Base-by-base conservation (phyloP, 139 green algal species). In the Dunaliella primolecta region DNA sequence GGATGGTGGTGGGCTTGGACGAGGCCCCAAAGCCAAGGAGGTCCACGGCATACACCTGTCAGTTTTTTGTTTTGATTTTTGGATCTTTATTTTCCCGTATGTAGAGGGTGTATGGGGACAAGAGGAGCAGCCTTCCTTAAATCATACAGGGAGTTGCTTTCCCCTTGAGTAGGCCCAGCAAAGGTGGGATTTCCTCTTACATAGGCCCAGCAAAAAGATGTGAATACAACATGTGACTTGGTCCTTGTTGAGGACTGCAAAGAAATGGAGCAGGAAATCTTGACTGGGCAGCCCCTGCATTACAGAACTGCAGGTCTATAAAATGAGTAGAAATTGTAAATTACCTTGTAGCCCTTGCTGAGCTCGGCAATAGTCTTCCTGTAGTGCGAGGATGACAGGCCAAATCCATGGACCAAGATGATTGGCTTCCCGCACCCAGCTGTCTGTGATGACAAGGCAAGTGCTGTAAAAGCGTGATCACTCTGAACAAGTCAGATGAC, bases 41-140 rank as follows among this genome's bases (percentile, higher is more conserved):
- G 88, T 98, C 95, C 1, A 97, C 75, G 0, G 94, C 94, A 80
- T 96, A 97, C n/a, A 98, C 95, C 93, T 96, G 86, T 35, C 33
- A 25, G 27, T 29, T 72, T 15, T 72, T 15, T 72, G 56, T 72
- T 72, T 72, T 29, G 20, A 72, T 72, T 72, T 15, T 72, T 72
- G 15, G 15, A 29, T 29, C 20, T 21, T 72, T 72, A 72, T 72
- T 15, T 72, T 29, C 56, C 20, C 21, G 56, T 23, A 20, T 29
- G 20, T 23, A 72, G 56, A 20, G 23, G n/a, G n/a, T n/a, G n/a
- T n/a, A n/a, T n/a, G n/a, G n/a, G n/a, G n/a, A n/a, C n/a, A n/a
- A n/a, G n/a, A n/a, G n/a, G n/a, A n/a, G n/a, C n/a, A n/a, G n/a
- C n/a, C n/a, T n/a, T n/a, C n/a, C n/a, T n/a, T n/a, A n/a, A n/a